Conservation (phyloP, 345 rosid species). For the Eucalyptus pauciflora region DNA sequence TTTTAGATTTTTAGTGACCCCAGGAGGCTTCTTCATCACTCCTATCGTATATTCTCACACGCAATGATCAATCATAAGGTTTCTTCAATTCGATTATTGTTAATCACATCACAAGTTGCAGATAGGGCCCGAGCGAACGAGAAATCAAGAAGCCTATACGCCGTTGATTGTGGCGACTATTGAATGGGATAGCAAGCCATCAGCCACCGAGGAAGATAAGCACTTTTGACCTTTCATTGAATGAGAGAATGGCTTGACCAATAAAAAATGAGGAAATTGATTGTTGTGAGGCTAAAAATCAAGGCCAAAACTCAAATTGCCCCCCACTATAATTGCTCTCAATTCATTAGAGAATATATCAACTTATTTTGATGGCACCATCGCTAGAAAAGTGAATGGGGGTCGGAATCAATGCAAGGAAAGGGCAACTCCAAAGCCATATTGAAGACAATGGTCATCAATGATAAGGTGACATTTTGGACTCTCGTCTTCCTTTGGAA, state of each 20-base stretch:
- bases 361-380: background rate
- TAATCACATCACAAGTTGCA: background rate
- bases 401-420: background rate
- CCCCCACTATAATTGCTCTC: background rate
- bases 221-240: background rate
- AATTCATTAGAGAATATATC: background rate
- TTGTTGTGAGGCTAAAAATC: background rate
- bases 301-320: background rate
- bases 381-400: background rate
- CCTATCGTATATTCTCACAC: background rate
- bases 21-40: background rate
- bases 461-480: background rate
- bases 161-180: background rate
- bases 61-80: background rate
- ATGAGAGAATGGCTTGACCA: background rate
- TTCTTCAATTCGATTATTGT: background rate
- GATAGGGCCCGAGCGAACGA: background rate
- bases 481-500: background rate
- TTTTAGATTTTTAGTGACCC: background rate
- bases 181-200: background rate
- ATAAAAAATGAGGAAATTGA: background rate
- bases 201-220: background rate
- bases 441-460: background rate
- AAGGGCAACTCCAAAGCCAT: background rate
- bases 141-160: background rate